Conservation (phyloP, 139 green algal genomes). For the Picochlorum sp. region DNA sequence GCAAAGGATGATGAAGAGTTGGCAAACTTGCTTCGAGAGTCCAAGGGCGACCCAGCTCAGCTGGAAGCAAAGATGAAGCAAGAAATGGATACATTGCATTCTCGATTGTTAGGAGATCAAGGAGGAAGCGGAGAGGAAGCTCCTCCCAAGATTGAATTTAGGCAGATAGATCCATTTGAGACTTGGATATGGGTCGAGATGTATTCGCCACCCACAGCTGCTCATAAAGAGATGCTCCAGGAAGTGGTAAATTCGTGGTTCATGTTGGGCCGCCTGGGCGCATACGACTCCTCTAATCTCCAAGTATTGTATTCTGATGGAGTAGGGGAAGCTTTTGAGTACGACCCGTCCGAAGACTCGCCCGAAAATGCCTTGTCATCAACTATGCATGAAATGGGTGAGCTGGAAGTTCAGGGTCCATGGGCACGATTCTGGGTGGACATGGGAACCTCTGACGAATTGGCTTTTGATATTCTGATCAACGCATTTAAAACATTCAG, state of each 20-base stretch:
- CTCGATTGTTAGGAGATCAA: conserved; percentile 3
- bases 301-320: conserved; percentile 51
- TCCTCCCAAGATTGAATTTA: conserved; percentile 2
- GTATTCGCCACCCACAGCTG: conserved; percentile 5
- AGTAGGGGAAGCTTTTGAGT: conserved; percentile 47
- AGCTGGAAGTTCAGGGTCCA: conserved; percentile 40
- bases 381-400: conserved; percentile 56
- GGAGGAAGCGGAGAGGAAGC: conserved; percentile 8
- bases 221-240: conserved; percentile 19
- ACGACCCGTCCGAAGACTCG: conserved; percentile 32
- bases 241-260: conserved; percentile 71
- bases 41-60: conserved; percentile 2
- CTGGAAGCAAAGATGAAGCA: not conserved
- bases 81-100: conserved; percentile 11
- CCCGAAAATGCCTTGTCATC: not conserved
- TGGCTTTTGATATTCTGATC: conserved; percentile 79
- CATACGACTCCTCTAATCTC: conserved; percentile 73
- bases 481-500: conserved; percentile 72
- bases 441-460: conserved; percentile 78
- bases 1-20: conserved; percentile 10
- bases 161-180: conserved; percentile 15
- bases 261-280: conserved; percentile 74
- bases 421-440: conserved; percentile 62
- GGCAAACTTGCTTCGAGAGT: conserved; percentile 3
- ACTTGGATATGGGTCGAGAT: conserved; percentile 24